Conservation (phyloP, 2,329 filamentous ascomycete species). For the Nothopassalora personata region DNA sequence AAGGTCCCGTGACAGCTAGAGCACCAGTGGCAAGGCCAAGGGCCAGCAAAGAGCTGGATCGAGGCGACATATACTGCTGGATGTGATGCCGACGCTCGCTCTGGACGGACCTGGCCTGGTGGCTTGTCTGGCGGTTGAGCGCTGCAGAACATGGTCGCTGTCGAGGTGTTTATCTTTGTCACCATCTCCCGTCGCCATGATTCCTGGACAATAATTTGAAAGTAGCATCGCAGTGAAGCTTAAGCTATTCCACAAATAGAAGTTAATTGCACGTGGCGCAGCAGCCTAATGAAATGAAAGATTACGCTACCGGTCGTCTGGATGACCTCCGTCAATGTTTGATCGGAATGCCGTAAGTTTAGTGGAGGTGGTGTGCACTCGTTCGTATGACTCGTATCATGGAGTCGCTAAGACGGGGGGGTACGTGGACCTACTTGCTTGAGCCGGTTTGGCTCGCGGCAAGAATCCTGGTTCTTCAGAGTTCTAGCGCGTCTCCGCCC, state of each 20-base stretch:
- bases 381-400: background rate
- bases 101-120: too few species aligned
- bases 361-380: too few species aligned
- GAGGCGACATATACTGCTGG: slow-evolving; percentile 9
- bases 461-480: background rate
- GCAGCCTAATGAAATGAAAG: too few species aligned
- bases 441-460: background rate
- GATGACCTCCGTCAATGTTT: too few species aligned
- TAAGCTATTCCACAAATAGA: too few species aligned
- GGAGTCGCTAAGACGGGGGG: background rate
- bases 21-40: slow-evolving; percentile 10
- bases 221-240: background rate
- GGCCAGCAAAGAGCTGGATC: slow-evolving; percentile 9
- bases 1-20: slow-evolving; percentile 48
- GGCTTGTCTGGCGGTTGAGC: too few species aligned
- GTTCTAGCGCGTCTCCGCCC: too few species aligned
- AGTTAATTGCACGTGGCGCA: too few species aligned
- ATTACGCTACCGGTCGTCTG: too few species aligned
- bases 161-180: background rate
- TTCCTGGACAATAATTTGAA: background rate
- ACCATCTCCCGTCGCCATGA: background rate
- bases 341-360: too few species aligned
- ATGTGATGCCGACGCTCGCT: background rate
- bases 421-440: background rate
- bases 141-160: background rate